Conservation (phyloP, 495 filamentous ascomycete species). For the Aspergillus sparsus region DNA sequence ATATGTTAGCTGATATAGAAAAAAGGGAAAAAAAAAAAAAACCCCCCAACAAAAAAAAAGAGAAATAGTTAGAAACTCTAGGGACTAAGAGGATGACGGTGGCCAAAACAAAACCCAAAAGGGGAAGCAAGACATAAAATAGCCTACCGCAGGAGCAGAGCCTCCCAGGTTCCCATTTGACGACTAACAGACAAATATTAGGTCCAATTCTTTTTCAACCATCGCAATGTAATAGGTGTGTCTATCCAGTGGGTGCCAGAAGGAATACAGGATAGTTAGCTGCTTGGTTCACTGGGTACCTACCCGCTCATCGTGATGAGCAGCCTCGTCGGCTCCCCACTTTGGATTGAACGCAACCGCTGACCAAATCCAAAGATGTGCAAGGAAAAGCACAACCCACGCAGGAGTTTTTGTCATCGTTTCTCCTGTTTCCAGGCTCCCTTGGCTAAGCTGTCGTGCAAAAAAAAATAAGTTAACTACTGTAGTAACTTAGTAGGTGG, state of each 20-base stretch:
- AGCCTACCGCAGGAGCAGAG: conserved; percentile 17
- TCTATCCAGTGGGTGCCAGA: no score
- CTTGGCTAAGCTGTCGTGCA: no score
- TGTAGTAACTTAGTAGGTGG: no score
- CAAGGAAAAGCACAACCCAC: not conserved
- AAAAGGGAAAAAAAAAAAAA: not conserved
- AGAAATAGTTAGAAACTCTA: no score
- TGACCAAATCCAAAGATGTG: conserved; percentile 9
- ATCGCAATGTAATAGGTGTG: no score
- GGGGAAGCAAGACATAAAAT: not conserved
- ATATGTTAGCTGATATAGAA: not conserved
- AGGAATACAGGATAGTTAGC: no score
- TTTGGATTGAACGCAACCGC: conserved; percentile 15
- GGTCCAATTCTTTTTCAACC: not conserved
- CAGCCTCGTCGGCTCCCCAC: conserved; percentile 15
- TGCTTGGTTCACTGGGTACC: not conserved
- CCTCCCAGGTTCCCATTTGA: conserved; percentile 13
- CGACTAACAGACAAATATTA: conserved; percentile 2
- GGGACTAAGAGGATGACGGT: no score
- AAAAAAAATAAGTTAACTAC: no score
- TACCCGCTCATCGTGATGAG: conserved; percentile 14
- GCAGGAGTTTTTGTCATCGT: not conserved
- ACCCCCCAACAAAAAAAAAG: not conserved
- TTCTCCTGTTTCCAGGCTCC: no score
- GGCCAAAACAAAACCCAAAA: no score